These are phyloP conservation scores for Calonectria fujianensis DNA, from an alignment of 2,329 filamentous ascomycete genomes.

Conservation along the genomic window DNA sequence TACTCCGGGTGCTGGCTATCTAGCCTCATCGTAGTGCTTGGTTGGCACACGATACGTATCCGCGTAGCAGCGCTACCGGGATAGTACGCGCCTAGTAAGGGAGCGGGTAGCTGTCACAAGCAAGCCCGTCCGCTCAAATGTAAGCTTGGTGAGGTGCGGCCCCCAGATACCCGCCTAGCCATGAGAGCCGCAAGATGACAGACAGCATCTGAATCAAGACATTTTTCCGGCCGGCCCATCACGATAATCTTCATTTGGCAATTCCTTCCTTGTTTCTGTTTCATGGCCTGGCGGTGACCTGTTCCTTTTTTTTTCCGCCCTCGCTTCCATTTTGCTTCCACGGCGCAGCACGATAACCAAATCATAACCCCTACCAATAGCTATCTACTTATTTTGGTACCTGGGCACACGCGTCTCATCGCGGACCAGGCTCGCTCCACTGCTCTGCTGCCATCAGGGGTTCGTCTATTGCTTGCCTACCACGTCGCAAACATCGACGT, in stretches of 20 bases:
- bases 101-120: slow-evolving; percentile 22
- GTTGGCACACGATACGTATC: background rate
- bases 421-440: slow-evolving; percentile 27
- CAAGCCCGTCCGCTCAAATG: slow-evolving; percentile 7
- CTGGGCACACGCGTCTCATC: slow-evolving; percentile 36
- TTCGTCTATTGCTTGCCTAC: slow-evolving; percentile 14
- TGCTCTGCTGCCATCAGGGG: slow-evolving; percentile 33
- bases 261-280: background rate
- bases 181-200: slow-evolving; percentile 38
- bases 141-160: slow-evolving; percentile 1
- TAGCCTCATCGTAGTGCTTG: background rate
- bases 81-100: background rate
- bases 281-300: background rate
- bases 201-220: slow-evolving; percentile 21
- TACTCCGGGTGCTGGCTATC: background rate
- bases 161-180: background rate
- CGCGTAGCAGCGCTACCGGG: background rate
- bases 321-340: background rate
- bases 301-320: background rate
- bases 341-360: background rate
- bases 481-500: slow-evolving; percentile 34
- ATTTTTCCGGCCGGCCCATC: background rate
- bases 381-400: slow-evolving; percentile 3
- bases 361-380: background rate
- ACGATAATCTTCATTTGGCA: background rate